Evolutionary conservation across 345 rosid genomes (phyloP).

Genomic region (Hevea brasiliensis): DNA sequence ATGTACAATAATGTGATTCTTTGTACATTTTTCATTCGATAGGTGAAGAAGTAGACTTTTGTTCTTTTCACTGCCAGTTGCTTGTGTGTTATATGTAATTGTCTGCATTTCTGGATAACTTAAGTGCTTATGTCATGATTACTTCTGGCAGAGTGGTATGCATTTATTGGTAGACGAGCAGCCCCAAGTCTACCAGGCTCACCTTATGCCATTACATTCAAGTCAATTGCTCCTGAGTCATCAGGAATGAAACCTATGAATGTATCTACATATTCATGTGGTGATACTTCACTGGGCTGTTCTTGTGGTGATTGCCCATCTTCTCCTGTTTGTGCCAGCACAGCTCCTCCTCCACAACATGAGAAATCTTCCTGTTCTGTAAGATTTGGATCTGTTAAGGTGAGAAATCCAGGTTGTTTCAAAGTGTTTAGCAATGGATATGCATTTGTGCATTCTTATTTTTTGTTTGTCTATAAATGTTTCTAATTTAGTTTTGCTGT

Average conservation of each 20-base stretch:
- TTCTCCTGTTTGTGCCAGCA: slow-evolving; percentile 66
- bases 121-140: slow-evolving; percentile 24
- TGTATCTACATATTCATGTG: slow-evolving; percentile 76
- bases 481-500: slow-evolving; percentile 26
- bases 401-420: slow-evolving; percentile 26
- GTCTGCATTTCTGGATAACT: neutral
- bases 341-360: slow-evolving; percentile 48
- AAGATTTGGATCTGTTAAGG: slow-evolving; percentile 75
- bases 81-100: neutral
- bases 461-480: neutral
- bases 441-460: neutral
- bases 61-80: neutral
- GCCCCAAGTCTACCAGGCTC: slow-evolving; percentile 64
- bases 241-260: slow-evolving; percentile 93
- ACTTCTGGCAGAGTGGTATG: slow-evolving; percentile 76
- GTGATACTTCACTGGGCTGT: slow-evolving; percentile 81
- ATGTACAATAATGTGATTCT: neutral
- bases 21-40: neutral
- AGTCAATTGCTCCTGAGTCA: slow-evolving; percentile 51
- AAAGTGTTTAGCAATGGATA: neutral
- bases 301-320: slow-evolving; percentile 98
- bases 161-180: slow-evolving; percentile 83
- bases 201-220: slow-evolving; percentile 78
- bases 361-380: slow-evolving; percentile 61
- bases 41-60: neutral